Conservation (phyloP, 148 eudicot species). For the Drosera capensis region DNA sequence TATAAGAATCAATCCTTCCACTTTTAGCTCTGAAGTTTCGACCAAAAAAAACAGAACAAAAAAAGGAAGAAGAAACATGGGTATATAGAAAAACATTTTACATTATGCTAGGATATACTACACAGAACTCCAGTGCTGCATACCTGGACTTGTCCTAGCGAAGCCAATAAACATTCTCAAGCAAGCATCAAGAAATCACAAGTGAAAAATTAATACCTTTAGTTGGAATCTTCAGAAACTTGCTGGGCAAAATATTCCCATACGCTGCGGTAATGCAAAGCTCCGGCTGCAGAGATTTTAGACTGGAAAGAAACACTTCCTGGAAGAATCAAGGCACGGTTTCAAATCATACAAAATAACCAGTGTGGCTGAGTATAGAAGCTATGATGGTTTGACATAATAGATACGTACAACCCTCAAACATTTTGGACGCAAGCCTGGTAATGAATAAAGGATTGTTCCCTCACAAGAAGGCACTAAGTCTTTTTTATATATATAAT, state of each 20-base stretch:
- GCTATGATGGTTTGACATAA: no score
- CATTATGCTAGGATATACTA: not conserved
- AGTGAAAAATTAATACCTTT: conserved; percentile 75
- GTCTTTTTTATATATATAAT: no score
- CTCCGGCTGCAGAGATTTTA: conserved; percentile 72
- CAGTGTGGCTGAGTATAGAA: no score
- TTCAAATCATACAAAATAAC: not conserved
- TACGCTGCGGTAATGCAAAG: conserved; percentile 94
- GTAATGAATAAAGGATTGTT: no score
- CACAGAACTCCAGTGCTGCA: not conserved
- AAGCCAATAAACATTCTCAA: no score
- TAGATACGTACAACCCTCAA: no score
- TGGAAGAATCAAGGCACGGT: conserved; percentile 12
- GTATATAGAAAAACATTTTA: not conserved
- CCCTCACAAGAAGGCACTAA: no score
- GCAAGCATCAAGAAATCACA: no score
- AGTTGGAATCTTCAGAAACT: conserved; percentile 75
- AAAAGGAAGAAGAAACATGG: not conserved
- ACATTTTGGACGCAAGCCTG: no score
- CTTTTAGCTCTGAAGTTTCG: no score
- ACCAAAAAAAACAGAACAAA: not conserved
- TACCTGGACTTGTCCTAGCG: no score
- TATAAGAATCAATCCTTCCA: no score
- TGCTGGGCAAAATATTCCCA: conserved; percentile 81
- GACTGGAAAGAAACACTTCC: conserved; percentile 63